Base-by-base conservation (phyloP, 2,329 filamentous ascomycete species). In the Epichloe festucae region DNA sequence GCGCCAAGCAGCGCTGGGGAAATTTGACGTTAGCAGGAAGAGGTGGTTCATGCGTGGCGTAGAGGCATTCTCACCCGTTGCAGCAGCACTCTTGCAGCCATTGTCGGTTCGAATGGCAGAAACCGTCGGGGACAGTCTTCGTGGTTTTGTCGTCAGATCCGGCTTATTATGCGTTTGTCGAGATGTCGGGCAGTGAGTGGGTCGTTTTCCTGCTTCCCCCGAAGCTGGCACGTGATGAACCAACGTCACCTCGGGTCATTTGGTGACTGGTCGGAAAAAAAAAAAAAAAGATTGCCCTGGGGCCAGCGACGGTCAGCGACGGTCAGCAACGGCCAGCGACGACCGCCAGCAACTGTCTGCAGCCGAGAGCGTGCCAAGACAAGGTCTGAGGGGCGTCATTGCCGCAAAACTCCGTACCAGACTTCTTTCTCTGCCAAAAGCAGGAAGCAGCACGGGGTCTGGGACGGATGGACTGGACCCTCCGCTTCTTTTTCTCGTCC, bases 81-180 rank as follows among this genome's bases (percentile, higher is more conserved):
- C 62, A 79, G 68, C 67, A 80, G 69, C 68, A 79, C 70, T 78
- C 76, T 75, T 63, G 77, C 73, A 70, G 76, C 76, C 77, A 81
- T 81, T 48, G 46, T 58, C 31, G 41, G 17, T 71, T 71, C 72
- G 74, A 74, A 76, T 73, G 72, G 68, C 59, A 60, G 58, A 27
- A 27, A 56, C 56, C 54, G 53, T 50, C 43, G 39, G n/a, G 60
- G 56, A 6, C 59, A 60, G 55, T 56, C 51, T 58, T 62, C 54
- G 57, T 51, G 53, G 55, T 54, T 53, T 53, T 46, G 57, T 58
- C 54, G 57, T 56, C 54, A 54, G 52, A 19, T 46, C 15, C 47
- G 52, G 15, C 46, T 27, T 27, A 6, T 21, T 35, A 46, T 41
- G 46, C 46, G 23, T 42, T 42, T 52, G 52, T 48, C 52, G 47